Evolutionary conservation across 164 flowering plant species (phyloP).

Genomic region (Vitis amurensis): DNA sequence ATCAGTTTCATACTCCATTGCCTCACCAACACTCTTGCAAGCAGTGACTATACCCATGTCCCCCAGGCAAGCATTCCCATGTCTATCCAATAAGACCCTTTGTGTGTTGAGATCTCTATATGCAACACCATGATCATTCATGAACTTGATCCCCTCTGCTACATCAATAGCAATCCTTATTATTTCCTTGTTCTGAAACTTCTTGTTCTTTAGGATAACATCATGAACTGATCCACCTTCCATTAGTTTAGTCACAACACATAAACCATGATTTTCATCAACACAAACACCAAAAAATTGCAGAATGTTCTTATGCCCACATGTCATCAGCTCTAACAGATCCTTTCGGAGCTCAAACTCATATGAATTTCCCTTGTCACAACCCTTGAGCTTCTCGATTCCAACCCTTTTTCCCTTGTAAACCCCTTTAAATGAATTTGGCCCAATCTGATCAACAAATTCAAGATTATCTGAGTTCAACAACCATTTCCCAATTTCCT

Average conservation of each 20-base stretch:
- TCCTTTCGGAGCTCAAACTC: slow-evolving; percentile 75
- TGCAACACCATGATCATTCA: slow-evolving; percentile 87
- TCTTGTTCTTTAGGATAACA: slow-evolving; percentile 61
- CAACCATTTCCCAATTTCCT: slow-evolving; percentile 72
- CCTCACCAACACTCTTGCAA: slow-evolving; percentile 78
- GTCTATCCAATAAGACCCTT: slow-evolving; percentile 75
- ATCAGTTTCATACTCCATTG: slow-evolving; percentile 89
- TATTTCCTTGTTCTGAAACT: slow-evolving; percentile 68
- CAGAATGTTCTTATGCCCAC: slow-evolving; percentile 79
- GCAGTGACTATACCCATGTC: slow-evolving; percentile 85
- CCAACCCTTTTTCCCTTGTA: slow-evolving; percentile 71
- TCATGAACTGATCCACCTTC: slow-evolving; percentile 90
- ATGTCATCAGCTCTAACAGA: slow-evolving; percentile 85
- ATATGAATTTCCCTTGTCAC: slow-evolving; percentile 81
- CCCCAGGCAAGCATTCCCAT: slow-evolving; percentile 85
- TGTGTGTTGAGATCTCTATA: slow-evolving; percentile 80
- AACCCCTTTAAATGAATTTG: slow-evolving; percentile 71
- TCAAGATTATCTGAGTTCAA: slow-evolving; percentile 73
- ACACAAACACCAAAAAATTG: slow-evolving; percentile 79
- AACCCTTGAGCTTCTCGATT: slow-evolving; percentile 82
- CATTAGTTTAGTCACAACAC: slow-evolving; percentile 82
- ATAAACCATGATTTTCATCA: slow-evolving; percentile 82
- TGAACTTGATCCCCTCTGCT: slow-evolving; percentile 85
- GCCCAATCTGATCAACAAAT: slow-evolving; percentile 69
- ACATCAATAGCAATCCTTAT: slow-evolving; percentile 73